Evolutionary conservation across 176 grass and related monocot species (phyloP), one percentile per base, ranked within the genome.

Genomic region (Oryza australiensis): DNA sequence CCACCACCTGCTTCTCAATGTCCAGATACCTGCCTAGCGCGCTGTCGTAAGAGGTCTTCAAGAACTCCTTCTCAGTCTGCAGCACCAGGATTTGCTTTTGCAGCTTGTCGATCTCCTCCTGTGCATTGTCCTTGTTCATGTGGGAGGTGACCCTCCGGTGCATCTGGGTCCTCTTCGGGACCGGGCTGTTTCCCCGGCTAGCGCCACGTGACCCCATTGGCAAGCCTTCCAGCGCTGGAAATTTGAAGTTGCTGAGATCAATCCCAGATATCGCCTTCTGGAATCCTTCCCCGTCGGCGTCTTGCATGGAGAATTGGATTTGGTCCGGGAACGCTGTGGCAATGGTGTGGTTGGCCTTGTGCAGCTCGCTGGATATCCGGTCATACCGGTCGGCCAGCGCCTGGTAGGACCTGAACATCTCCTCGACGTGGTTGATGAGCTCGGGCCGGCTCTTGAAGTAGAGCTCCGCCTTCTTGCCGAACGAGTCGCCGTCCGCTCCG

Each of bases 321-420:
- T 99, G 96, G 66, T 99, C 91, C 0, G 91, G 96, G 48, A 94
- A 99, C 3, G 84, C 89, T 10, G 80, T 91, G 7, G 96, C 91
- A 51, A 99, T 99, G 34, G 96, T 92, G 77, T 93, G 96, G 84
- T 99, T 95, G 80, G 96, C 96, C 89, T 93, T 95, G 80, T 99
- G 96, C 73, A 99, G 85, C 82, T 97, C 92, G 5, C 89, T 79
- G 42, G 91, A 92, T 73, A 93, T 86, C 45, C 86, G 64, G 57
- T 94, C 91, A 23, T 74, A 97, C 66, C 88, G 72, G 67, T 93
- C 92, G 0, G 95, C 95, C 15, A 98, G 81, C 5, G 88, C 88
- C 72, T 89, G 87, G 72, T 98, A 98, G 26, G 90, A 90, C 51
- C 76, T 84, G 70, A 91, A 91, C 62, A 86, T 90, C 65, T 98